A percentile compares a stretch with the other conserved stretches of the same genome.
phyloP scores from a whole-genome alignment of 169 alveolate genomes.

The Toxoplasma gondii region DNA sequence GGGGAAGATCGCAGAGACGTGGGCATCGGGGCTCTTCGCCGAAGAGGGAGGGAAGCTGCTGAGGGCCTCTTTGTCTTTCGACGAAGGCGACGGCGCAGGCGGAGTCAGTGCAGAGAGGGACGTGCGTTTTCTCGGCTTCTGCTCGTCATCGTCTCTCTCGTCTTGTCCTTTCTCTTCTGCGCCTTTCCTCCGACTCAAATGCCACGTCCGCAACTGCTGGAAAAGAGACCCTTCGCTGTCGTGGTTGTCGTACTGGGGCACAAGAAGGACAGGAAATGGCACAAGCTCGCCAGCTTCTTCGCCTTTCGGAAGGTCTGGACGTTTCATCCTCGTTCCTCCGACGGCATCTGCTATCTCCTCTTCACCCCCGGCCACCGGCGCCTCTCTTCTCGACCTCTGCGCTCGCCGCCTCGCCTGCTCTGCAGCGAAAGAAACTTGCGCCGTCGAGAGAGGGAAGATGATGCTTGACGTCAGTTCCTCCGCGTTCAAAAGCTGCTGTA shows the following conservation, averaged over 20 bases:
- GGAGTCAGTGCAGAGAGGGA: not conserved
- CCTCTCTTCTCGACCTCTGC: not conserved
- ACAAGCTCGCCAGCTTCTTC: not conserved
- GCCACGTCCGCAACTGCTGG: constrained; percentile 21
- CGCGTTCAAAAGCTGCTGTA: not conserved
- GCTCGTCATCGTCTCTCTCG: not conserved
- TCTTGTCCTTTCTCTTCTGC: not conserved
- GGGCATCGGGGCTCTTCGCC: not conserved
- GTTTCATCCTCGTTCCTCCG: not conserved
- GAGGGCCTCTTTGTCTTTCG: not conserved
- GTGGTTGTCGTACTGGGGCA: not conserved
- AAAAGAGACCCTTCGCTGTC: not conserved
- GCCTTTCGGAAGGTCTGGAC: not conserved
- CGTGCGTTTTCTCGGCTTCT: not conserved
- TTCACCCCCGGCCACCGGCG: not conserved
- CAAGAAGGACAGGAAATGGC: not conserved
- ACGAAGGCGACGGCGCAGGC: not conserved
- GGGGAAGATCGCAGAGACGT: not conserved
- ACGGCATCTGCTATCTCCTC: not conserved
- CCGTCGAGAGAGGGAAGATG: not conserved
- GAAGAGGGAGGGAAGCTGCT: not conserved
- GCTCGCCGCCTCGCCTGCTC: constrained; percentile 6
- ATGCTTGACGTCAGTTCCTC: not conserved
- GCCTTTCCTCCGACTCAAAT: not conserved
- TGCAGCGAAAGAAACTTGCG: not conserved